These are phyloP conservation scores for Saposhnikovia divaricata DNA, from an alignment of 129 eudicot genomes.

Conservation along the genomic window DNA sequence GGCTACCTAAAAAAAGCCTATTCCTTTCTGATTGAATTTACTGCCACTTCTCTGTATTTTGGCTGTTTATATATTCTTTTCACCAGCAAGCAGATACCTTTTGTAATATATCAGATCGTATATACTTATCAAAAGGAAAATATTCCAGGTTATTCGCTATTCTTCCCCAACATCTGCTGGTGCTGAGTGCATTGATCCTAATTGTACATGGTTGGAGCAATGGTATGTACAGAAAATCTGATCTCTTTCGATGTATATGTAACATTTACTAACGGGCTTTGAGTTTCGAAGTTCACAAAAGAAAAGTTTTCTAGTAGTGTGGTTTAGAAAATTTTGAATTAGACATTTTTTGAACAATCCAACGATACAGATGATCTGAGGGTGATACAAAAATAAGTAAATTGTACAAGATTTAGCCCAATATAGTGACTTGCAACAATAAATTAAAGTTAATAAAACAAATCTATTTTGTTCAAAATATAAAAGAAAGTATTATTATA, in stretches of 20 bases:
- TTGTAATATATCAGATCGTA: background rate
- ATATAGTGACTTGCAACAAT: no score
- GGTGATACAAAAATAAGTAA: no score
- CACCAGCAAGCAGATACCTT: background rate
- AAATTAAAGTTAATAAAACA: no score
- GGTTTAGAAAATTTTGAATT: no score
- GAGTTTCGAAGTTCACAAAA: no score
- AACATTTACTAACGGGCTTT: background rate
- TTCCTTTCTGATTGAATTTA: background rate
- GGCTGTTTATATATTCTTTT: background rate
- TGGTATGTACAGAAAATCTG: conserved; percentile 39
- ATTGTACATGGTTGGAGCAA: conserved; percentile 95
- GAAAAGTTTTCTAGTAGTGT: no score
- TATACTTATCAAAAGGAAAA: background rate
- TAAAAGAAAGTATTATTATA: no score
- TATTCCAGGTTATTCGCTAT: conserved; percentile 64
- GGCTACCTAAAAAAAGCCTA: background rate
- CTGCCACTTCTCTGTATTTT: background rate
- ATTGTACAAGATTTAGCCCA: no score
- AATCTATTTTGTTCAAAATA: no score
- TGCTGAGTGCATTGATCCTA: conserved; percentile 92
- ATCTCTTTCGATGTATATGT: conserved; percentile 1
- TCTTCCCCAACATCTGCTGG: conserved; percentile 95
- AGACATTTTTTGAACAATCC: no score
- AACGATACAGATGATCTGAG: no score